These are phyloP conservation scores for Ceratobasidium sp. DNA, from an alignment of 1,284 basidiomycete species.

Conservation along the genomic window DNA sequence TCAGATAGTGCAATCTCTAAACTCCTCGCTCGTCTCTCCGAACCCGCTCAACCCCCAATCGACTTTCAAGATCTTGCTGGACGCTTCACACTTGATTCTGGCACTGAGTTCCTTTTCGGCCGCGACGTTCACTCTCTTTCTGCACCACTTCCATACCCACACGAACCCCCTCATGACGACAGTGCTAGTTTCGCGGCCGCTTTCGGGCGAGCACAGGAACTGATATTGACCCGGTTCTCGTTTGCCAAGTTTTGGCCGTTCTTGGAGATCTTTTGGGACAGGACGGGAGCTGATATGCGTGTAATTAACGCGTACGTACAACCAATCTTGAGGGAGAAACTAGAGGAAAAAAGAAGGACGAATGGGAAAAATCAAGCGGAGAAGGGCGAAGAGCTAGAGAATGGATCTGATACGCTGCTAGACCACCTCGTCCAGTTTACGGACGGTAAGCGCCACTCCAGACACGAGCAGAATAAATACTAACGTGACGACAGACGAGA, in stretches of 20 bases:
- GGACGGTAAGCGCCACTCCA: conserved; percentile 45
- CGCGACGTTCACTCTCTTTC: conserved; percentile 39
- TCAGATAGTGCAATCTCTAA: conserved; percentile 49
- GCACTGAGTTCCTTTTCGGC: conserved; percentile 50
- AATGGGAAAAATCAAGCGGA: background rate
- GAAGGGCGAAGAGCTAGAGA: conserved; percentile 41
- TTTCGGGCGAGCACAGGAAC: conserved; percentile 39
- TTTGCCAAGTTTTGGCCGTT: conserved; percentile 37
- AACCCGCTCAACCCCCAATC: conserved; percentile 5
- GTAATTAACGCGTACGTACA: conserved; percentile 41
- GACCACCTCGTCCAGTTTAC: conserved; percentile 49
- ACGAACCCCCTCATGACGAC: background rate
- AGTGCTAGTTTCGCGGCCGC: conserved; percentile 42
- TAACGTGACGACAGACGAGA: no score
- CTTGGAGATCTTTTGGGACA: conserved; percentile 46
- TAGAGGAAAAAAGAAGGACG: conserved; percentile 31
- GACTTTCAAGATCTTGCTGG: conserved; percentile 45
- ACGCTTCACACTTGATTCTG: conserved; percentile 49
- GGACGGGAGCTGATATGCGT: conserved; percentile 33
- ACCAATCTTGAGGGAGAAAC: conserved; percentile 45
- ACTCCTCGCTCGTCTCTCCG: conserved; percentile 37
- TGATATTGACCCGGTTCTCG: conserved; percentile 8
- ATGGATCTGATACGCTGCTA: conserved; percentile 42
- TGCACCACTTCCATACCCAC: conserved; percentile 44
- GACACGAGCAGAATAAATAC: no score